Base-by-base conservation (phyloP, 768 basidiomycete genomes). In the Tricholoma sp. region DNA sequence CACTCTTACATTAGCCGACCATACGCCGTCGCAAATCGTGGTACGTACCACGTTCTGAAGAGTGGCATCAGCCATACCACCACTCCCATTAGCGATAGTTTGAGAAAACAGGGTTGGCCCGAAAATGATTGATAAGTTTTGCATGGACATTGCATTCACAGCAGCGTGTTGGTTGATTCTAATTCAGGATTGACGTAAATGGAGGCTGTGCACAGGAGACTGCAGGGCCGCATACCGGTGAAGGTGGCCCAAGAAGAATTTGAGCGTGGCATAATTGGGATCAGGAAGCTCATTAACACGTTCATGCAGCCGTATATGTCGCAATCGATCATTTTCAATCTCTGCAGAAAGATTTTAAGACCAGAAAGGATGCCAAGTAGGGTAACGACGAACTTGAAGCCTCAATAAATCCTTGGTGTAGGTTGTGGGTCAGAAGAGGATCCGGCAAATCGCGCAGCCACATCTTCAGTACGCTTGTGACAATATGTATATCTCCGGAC, bases 221-320 rank as follows among this genome's bases (percentile, higher is more conserved):
- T 18, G 18, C 19, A 10, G 10, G 41, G 4, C 8, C 5, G 71
- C 83, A 56, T 63, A 96, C 95, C 82, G 85, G 73, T 98, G 81
- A 59, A 99, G 76, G 74, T 99, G 97, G 11, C 91, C 94, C 78
- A 99, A 79, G 71, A 98, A 89, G 71, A 82, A 97, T 69, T 98
- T 98, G 52, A 98, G 78, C 1, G 96, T 96, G 1, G 97, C 92
- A 66, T 99, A 99, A 71, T 98, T 98, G n/a, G 97, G 83, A 73
- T 99, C 97, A 11, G 97, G 96, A 54, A 99, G 80, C 62, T 98
- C 96, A 66, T 99, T 99, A 47, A 99, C 94, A 47, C 94, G 86
- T 68, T 98, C 97, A 66, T 99, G 97, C 53, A 98, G 75, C 51
- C 95, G 85, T 61, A 99, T 98, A 66, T 98, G 96, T 58, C 96